phyloP scores from a whole-genome alignment of 169 alveolate genomes.

The Theileria annulata region DNA sequence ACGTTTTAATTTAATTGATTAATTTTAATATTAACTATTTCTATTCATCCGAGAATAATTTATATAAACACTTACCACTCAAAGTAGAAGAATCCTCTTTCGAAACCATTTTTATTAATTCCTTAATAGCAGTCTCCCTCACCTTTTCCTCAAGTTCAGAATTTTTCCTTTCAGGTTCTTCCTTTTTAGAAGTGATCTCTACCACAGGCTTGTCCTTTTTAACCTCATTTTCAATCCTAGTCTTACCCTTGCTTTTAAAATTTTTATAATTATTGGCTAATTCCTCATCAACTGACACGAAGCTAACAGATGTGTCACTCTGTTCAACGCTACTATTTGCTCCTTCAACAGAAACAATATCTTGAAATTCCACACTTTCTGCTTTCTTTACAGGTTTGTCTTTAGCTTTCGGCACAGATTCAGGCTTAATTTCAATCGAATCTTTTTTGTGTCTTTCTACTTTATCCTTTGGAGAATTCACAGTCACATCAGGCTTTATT shows the following conservation, averaged over 20 bases:
- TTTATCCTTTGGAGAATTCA: neutral
- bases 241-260: neutral
- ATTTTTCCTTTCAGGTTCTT: neutral
- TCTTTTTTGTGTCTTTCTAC: neutral
- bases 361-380: neutral
- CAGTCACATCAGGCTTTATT: neutral
- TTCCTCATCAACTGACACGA: neutral
- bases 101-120: neutral
- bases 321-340: neutral
- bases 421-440: neutral
- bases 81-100: neutral
- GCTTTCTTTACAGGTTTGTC: neutral
- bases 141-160: constrained; percentile 1
- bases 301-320: neutral
- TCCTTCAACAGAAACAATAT: neutral
- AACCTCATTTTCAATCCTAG: neutral
- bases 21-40: constrained; percentile 1
- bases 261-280: neutral
- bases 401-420: neutral
- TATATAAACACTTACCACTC: neutral
- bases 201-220: neutral
- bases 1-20: constrained; percentile 34
- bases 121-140: neutral
- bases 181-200: neutral
- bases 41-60: neutral